Evolutionary conservation across 768 basidiomycete species (phyloP).

Genomic region (Leccinum imitatum): DNA sequence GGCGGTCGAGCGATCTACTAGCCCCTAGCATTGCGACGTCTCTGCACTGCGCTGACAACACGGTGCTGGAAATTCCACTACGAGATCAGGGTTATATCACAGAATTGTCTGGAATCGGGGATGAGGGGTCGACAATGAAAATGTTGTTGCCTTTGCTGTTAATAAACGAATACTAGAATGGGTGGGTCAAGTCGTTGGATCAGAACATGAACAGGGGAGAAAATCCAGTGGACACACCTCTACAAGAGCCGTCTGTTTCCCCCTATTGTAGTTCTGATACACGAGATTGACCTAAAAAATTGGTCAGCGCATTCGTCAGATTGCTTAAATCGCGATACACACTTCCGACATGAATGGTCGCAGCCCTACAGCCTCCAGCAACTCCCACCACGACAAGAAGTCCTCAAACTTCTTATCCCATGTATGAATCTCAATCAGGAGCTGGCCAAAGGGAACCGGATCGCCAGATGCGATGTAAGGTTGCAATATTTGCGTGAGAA

Average conservation of each 20-base stretch:
- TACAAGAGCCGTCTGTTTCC: conserved; percentile 44
- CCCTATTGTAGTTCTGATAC: conserved; percentile 56
- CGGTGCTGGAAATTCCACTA: neutral
- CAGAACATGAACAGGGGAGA: neutral
- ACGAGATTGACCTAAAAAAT: conserved; percentile 51
- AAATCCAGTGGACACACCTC: conserved; percentile 38
- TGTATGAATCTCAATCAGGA: conserved; percentile 46
- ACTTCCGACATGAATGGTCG: conserved; percentile 48
- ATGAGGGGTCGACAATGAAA: conserved; percentile 38
- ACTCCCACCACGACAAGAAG: conserved; percentile 46
- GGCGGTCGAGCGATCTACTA: neutral
- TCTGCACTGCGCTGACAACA: conserved; percentile 8
- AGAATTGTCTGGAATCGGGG: neutral
- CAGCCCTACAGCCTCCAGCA: conserved; percentile 46
- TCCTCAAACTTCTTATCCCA: conserved; percentile 37
- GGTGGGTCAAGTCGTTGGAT: conserved; percentile 3
- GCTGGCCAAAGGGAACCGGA: conserved; percentile 47
- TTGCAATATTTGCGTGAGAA: conserved; percentile 39
- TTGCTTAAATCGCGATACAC: neutral
- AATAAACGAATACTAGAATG: conserved; percentile 50
- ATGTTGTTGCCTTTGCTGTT: conserved; percentile 50
- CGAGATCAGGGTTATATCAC: conserved; percentile 15
- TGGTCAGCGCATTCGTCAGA: conserved; percentile 2
- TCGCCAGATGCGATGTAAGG: conserved; percentile 36
- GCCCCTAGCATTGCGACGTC: neutral